Evolutionary conservation across 805 yeast genomes (phyloP).

Genomic region (Pichia insulana): DNA sequence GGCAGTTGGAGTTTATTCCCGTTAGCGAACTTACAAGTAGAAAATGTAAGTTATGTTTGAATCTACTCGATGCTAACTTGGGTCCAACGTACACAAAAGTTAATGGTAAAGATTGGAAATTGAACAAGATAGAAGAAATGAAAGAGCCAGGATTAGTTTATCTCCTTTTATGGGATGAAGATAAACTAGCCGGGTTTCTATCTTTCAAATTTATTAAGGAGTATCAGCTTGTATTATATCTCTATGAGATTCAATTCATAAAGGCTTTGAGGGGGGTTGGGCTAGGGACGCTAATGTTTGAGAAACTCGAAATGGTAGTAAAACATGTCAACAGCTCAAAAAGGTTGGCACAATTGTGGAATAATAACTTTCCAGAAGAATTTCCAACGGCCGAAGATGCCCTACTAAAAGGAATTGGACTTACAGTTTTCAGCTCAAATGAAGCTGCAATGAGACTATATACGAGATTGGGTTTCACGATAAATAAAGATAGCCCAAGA

Average conservation of each 20-base stretch:
- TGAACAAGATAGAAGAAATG: slow-evolving; percentile 37
- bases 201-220: slow-evolving; percentile 39
- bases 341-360: slow-evolving; percentile 6
- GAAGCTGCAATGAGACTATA: slow-evolving; percentile 7
- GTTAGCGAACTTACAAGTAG: not conserved
- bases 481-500: slow-evolving; percentile 6
- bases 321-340: slow-evolving; percentile 8
- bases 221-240: slow-evolving; percentile 34
- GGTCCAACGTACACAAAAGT: slow-evolving; percentile 19
- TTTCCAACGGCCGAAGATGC: slow-evolving; percentile 1
- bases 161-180: slow-evolving; percentile 23
- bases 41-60: slow-evolving; percentile 12
- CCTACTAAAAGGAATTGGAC: slow-evolving; percentile 3
- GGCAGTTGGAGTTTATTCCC: not conserved
- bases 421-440: slow-evolving; percentile 11
- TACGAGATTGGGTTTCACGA: slow-evolving; percentile 1
- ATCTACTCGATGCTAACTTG: slow-evolving; percentile 21
- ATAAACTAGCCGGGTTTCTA: slow-evolving; percentile 32
- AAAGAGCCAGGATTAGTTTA: slow-evolving; percentile 39
- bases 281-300: slow-evolving; percentile 35
- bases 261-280: slow-evolving; percentile 27
- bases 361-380: not conserved
- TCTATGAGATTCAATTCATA: slow-evolving; percentile 48
- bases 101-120: slow-evolving; percentile 35
- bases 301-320: slow-evolving; percentile 28